phyloP scores from a whole-genome alignment of 1,284 basidiomycete genomes.

The Vanrija pseudolonga region DNA sequence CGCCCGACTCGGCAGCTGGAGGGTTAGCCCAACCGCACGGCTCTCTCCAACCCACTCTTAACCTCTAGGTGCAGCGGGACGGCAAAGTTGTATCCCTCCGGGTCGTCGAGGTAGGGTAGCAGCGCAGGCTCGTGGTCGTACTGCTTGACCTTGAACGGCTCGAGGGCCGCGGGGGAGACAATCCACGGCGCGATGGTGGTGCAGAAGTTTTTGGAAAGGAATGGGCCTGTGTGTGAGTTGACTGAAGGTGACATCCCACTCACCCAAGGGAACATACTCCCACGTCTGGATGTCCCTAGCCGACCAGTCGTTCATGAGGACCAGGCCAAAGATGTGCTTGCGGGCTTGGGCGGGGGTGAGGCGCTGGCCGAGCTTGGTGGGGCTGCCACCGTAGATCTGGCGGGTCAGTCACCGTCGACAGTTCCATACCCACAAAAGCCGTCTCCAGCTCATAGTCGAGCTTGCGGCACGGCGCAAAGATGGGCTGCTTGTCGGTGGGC shows the following conservation, averaged over 20 bases:
- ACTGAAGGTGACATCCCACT: no score
- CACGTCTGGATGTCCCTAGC: constrained; percentile 8
- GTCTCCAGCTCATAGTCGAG: constrained; percentile 19
- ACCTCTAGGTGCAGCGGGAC: neutral
- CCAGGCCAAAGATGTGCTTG: constrained; percentile 15
- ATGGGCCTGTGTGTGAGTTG: neutral
- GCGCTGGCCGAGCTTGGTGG: constrained; percentile 6
- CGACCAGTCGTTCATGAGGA: constrained; percentile 20
- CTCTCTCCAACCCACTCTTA: neutral
- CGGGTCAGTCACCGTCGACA: no score
- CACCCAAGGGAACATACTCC: constrained; percentile 1
- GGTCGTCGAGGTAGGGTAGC: constrained; percentile 6
- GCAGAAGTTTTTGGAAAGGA: constrained; percentile 17
- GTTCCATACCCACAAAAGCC: neutral
- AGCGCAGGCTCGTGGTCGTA: neutral
- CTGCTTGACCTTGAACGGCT: constrained; percentile 10
- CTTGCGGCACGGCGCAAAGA: constrained; percentile 8
- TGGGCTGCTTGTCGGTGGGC: neutral
- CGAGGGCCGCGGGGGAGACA: constrained; percentile 14
- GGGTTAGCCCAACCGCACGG: no score
- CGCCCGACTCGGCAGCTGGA: neutral
- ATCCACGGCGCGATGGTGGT: constrained; percentile 20
- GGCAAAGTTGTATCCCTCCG: neutral
- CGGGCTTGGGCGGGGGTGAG: constrained; percentile 2
- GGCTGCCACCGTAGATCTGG: neutral